Percentiles rank a stretch among this genome's conserved stretches.
Evolutionary conservation across 176 grass and related monocot species (phyloP).

Genomic region (Carex myosuroides): DNA sequence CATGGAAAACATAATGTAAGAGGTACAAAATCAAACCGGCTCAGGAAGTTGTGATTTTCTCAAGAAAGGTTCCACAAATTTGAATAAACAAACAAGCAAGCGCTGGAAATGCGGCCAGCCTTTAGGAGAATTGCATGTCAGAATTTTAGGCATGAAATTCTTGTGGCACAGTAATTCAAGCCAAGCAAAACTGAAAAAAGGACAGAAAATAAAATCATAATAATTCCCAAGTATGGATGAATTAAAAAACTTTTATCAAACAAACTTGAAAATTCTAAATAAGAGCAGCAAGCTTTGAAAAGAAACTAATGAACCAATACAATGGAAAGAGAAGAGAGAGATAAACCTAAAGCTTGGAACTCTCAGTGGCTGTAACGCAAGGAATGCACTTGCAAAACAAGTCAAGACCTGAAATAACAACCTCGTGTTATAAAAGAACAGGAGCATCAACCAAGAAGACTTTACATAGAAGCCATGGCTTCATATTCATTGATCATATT

Average conservation of each 20-base stretch:
- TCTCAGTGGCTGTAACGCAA: conserved; percentile 36
- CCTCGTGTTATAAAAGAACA: not conserved
- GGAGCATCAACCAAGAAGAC: not conserved
- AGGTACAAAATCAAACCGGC: conserved; percentile 44
- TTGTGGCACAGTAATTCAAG: conserved; percentile 92
- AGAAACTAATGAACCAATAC: not conserved
- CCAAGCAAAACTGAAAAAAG: conserved; percentile 79
- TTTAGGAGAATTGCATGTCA: conserved; percentile 72
- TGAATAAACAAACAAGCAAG: conserved; percentile 93
- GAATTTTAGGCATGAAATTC: conserved; percentile 86
- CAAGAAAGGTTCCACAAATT: conserved; percentile 94
- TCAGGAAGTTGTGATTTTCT: conserved; percentile 81
- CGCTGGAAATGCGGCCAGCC: conserved; percentile 91
- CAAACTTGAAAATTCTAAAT: conserved; percentile 14
- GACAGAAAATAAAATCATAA: not conserved
- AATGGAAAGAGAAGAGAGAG: not conserved
- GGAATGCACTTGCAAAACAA: conserved; percentile 45
- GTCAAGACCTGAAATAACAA: conserved; percentile 37
- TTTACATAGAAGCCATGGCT: not conserved
- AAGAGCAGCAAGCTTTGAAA: not conserved
- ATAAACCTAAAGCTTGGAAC: conserved; percentile 47
- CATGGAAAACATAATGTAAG: not conserved
- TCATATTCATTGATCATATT: not conserved
- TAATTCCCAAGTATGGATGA: not conserved
- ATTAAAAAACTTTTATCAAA: not conserved